Evolutionary conservation across 1,139 yeast species (phyloP), one percentile per base, ranked within the genome.

Genomic region (Scheffersomyces insectosa): DNA sequence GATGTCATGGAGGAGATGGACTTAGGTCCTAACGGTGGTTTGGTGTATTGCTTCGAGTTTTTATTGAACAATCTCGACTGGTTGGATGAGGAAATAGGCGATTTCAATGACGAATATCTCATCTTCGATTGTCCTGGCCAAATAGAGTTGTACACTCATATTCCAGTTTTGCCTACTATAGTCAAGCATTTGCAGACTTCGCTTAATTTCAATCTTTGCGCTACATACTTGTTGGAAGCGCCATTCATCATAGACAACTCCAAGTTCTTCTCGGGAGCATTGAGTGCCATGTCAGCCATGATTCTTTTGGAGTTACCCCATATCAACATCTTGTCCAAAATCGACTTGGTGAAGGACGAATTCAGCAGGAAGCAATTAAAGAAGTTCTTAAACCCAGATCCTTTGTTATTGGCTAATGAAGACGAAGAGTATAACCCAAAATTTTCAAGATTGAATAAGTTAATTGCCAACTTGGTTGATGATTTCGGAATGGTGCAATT

Each of bases 401-500:
- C 99, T 0, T 65, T 88, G 49, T 63, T 89, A 39, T 63, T 95
- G 50, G 54, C 65, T 5, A 54, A 64, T 41, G 59, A 66, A 38
- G 66, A 68, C 41, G 66, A 68, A 39, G 59, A 74, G 68, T 54
- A 62, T 36, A 93, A 90, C 63, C 96, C 96, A 29, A 84, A 79
- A 56, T 93, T 83, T 57, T 78, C 84, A 36, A 80, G 75, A 48
- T 75, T 93, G 47, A 93, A 89, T 61, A 79, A 79, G 54, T 78
- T 93, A 27, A 90, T 93, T 53, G 97, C 97, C 1, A 83, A 86
- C 51, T 72, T 93, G 54, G 91, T 88, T 30, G 98, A 95, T 61
- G 99, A 95, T 60, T 93, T 93, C 64, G 98, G 99, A 7, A 93
- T 93, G 99, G 98, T 93, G 3, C 98, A 93, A 60, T 93, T 90